Evolutionary conservation across 805 yeast species (phyloP).

Genomic region (Wickerhamomyces silvicola): DNA sequence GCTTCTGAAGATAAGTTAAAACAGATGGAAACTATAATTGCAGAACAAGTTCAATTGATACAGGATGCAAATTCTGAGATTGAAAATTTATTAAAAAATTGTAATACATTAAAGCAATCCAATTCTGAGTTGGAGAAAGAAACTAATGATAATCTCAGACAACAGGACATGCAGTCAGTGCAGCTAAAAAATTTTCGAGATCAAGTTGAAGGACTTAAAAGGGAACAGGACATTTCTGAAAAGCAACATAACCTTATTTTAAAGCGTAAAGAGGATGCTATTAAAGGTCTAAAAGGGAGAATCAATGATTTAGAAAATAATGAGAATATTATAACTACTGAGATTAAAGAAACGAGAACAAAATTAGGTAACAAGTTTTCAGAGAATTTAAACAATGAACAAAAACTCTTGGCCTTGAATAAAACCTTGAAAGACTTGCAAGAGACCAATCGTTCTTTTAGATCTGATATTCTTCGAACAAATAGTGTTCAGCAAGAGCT

Average conservation of each 20-base stretch:
- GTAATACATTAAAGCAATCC: neutral
- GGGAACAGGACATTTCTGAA: neutral
- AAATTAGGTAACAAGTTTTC: slow-evolving; percentile 9
- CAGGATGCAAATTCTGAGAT: slow-evolving; percentile 4
- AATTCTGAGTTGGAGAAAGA: neutral
- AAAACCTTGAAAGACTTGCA: slow-evolving; percentile 2
- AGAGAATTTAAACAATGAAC: slow-evolving; percentile 1
- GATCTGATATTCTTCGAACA: slow-evolving; percentile 8
- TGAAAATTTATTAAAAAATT: neutral
- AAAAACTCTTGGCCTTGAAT: slow-evolving; percentile 2
- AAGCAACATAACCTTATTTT: slow-evolving; percentile 1
- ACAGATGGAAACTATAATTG: slow-evolving; percentile 1
- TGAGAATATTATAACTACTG: neutral
- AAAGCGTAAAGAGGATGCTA: slow-evolving; percentile 12
- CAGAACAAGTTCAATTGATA: slow-evolving; percentile 4
- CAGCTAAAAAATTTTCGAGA: neutral
- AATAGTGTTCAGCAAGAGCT: slow-evolving; percentile 8
- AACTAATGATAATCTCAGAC: too few species aligned
- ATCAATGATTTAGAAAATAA: neutral
- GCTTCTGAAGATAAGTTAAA: neutral
- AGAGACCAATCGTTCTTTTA: slow-evolving; percentile 5
- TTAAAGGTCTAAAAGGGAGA: slow-evolving; percentile 6
- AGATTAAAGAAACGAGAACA: slow-evolving; percentile 6
- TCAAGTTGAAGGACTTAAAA: slow-evolving; percentile 1
- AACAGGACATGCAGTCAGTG: neutral